phyloP scores from a whole-genome alignment of 768 basidiomycete species.

The Macrolepiota fuliginosa region DNA sequence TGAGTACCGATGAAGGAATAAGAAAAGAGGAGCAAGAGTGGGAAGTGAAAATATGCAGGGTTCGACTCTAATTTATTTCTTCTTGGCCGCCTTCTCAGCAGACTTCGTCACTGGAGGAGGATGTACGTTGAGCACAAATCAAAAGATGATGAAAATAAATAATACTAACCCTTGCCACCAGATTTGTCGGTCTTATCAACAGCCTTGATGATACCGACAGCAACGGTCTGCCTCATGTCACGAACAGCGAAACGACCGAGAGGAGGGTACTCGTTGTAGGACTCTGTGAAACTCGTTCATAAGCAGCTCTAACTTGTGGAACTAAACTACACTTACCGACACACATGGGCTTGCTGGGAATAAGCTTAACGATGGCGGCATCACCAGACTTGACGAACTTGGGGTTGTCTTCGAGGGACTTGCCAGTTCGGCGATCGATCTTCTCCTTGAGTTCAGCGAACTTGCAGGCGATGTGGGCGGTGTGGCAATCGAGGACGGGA shows the following conservation, averaged over 20 bases:
- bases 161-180: constrained; percentile 74
- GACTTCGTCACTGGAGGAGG: constrained; percentile 76
- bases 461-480: constrained; percentile 99
- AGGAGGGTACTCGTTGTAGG: constrained; percentile 97
- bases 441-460: constrained; percentile 98
- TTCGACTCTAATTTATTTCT: constrained; percentile 89
- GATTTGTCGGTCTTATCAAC: constrained; percentile 93
- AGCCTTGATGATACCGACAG: constrained; percentile 97
- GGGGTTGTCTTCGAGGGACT: constrained; percentile 81
- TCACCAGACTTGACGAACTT: constrained; percentile 99
- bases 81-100: constrained; percentile 94
- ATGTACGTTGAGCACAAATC: neutral
- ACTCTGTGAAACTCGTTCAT: constrained; percentile 39
- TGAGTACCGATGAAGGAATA: constrained; percentile 40
- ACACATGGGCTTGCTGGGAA: constrained; percentile 92
- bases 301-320: neutral
- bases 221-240: constrained; percentile 99
- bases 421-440: constrained; percentile 98
- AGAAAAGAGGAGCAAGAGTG: constrained; percentile 40
- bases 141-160: neutral
- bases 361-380: constrained; percentile 97
- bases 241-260: constrained; percentile 99
- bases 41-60: constrained; percentile 54
- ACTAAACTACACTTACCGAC: constrained; percentile 15
- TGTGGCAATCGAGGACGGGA: constrained; percentile 99